Base-by-base conservation (phyloP, 495 filamentous ascomycete species). In the Hypomontagnella monticulosa region DNA sequence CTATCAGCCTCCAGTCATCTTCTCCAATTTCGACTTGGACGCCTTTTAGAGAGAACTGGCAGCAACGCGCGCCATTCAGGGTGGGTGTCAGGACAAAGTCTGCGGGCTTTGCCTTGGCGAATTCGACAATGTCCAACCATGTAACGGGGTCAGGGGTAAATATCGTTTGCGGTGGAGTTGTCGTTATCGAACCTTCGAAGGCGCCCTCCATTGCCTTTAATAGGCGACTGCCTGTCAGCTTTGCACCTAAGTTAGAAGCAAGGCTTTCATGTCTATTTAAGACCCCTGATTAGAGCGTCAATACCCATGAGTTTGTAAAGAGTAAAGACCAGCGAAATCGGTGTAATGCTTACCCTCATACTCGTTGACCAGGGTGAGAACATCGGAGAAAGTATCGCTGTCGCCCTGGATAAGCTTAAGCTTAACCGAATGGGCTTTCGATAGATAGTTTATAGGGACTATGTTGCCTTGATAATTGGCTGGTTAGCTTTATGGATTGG, bases 41-140 rank as follows among this genome's bases (percentile, higher is more conserved):
- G 63, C 92, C 89, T 68, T 92, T 92, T 46, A 91, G 87, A 61
- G 89, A 86, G 74, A 95, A 93, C 57, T 91, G 91, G 63, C 92
- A 94, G 32, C 88, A 86, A 16, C 86, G 86, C 58, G 84, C 77
- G 14, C 73, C 70, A 66, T 89, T 88, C 41, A 84, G 82, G 48
- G 83, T 81, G 57, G 91, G 87, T 50, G 86, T 86, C 57, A 94
- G 79, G 30, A 85, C 85, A 77, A 96, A 94, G 53, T 93, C 91
- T 68, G 86, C 83, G 0, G 92, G 91, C 63, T 93, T 93, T 64
- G 82, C 85, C 68, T 88, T 87, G 50, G 92, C 91, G 78, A 93
- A 95, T 57, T 91, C 88, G 50, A 94, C 89, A 40, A 96, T 87
- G 65, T 96, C 92, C 36, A 93, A 79, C 92, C 92, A 96, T 12